Base-by-base conservation (phyloP, 306 rosid genomes). In the Benincasa hispida region DNA sequence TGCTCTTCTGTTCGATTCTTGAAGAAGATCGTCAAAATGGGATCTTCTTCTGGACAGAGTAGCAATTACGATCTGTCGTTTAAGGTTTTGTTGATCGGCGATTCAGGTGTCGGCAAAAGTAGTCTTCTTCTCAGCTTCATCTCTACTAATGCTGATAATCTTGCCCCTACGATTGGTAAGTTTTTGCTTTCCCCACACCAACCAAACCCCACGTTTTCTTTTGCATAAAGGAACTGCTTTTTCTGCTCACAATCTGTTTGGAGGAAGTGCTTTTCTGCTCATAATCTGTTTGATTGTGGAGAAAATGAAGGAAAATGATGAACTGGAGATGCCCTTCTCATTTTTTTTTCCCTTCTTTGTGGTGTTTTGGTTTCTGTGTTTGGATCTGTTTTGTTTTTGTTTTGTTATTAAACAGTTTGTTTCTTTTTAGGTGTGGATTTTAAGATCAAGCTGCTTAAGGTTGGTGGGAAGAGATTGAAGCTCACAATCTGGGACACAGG, bases 401-500 rank as follows among this genome's bases (percentile, higher is more conserved):
- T 0, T 50, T 17, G 17, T 41, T 10, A 9, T 41, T 41, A 45
- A 37, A 18, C 15, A 27, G 35, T 42, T 22, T 72, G 39, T 48
- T 72, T 27, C 5, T 25, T 48, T 50, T 22, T 50, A 95, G 99
- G 99, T 73, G 99, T 95, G 87, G 99, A 95, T 89, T 95, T 95
- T 80, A 95, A 92, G 90, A 89, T 92, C 88, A 95, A 95, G 90
- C 82, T 63, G 54, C 93, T 92, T 42, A 81, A 92, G 15, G 93
- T 92, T 5, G 93, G 87, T 51, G 97, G 91, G 85, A 92, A 90
- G 89, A 95, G 79, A 84, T 86, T 92, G 79, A 95, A 95, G 86
- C 84, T 95, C 81, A 95, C 96, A n/a, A 92, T 95, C 70, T 95
- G 99, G 99, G 99, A 95, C 74, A 95, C 99, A 21, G 99, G 99